phyloP scores from a whole-genome alignment of 805 yeast genomes.

The Ogataea corticis region DNA sequence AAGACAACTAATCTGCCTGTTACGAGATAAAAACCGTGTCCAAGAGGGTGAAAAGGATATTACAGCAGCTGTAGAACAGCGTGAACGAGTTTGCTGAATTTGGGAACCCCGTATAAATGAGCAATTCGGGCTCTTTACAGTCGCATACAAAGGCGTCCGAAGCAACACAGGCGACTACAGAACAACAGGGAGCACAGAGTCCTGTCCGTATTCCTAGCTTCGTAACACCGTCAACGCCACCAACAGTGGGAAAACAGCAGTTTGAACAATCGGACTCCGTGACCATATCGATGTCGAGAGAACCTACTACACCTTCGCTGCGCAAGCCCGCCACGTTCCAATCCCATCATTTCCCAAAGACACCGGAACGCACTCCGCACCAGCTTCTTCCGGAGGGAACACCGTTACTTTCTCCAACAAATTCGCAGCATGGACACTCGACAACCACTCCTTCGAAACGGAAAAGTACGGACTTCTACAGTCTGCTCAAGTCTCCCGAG shows the following conservation, averaged over 20 bases:
- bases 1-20: background rate
- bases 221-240: conserved; percentile 1
- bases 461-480: conserved; percentile 36
- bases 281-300: conserved; percentile 8
- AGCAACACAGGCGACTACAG: conserved; percentile 2
- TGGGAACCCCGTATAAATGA: background rate
- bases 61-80: background rate
- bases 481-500: conserved; percentile 38
- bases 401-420: conserved; percentile 36
- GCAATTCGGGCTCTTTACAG: conserved; percentile 4
- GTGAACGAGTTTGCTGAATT: background rate
- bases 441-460: conserved; percentile 34
- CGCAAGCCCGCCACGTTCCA: conserved; percentile 21
- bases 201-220: background rate
- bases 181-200: background rate
- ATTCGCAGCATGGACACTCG: conserved; percentile 14
- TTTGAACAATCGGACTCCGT: background rate
- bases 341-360: conserved; percentile 26
- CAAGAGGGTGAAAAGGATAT: background rate
- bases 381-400: conserved; percentile 31
- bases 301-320: conserved; percentile 31
- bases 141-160: conserved; percentile 3
- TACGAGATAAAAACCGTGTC: background rate
- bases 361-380: conserved; percentile 34
- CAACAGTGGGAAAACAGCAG: background rate